A percentile compares a stretch with the other conserved stretches of the same genome.
phyloP scores from a whole-genome alignment of 108 stramenopile genomes.

The Mediolabrus comicus region DNA sequence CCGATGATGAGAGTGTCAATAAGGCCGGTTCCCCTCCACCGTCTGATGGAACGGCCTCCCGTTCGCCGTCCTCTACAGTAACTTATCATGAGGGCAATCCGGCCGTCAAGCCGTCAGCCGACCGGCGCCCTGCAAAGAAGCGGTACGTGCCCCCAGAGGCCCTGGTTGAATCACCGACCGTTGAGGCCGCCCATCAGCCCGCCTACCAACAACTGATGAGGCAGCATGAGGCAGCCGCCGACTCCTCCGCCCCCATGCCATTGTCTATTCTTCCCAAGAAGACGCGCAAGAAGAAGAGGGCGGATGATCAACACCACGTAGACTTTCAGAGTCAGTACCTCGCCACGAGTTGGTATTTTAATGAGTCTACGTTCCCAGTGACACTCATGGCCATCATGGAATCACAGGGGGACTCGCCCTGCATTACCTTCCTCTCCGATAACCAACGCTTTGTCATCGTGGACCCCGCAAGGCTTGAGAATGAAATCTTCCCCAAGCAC shows the following conservation, averaged over 20 bases:
- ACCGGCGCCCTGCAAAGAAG: not conserved
- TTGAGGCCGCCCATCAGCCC: not conserved
- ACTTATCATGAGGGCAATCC: not conserved
- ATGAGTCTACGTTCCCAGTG: not conserved
- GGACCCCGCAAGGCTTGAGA: not conserved
- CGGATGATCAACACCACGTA: not conserved
- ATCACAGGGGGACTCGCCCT: not conserved
- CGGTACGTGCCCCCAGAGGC: not conserved
- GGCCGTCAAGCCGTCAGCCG: not conserved
- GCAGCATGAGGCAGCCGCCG: not conserved
- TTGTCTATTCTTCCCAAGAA: not conserved
- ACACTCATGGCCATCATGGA: not conserved
- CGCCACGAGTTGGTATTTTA: not conserved
- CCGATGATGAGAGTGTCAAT: not conserved
- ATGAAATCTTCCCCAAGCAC: not conserved
- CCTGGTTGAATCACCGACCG: not conserved
- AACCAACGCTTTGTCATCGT: not conserved
- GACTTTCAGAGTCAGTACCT: not conserved
- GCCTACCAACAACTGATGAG: not conserved
- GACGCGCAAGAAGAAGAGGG: not conserved
- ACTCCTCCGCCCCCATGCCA: not conserved
- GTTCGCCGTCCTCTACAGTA: too few species aligned
- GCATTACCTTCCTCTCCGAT: constrained; percentile 2
- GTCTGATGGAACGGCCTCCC: not conserved
- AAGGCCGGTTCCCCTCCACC: not conserved